These are phyloP conservation scores for Alnus rubra DNA, from an alignment of 306 rosid species.

Conservation along the genomic window DNA sequence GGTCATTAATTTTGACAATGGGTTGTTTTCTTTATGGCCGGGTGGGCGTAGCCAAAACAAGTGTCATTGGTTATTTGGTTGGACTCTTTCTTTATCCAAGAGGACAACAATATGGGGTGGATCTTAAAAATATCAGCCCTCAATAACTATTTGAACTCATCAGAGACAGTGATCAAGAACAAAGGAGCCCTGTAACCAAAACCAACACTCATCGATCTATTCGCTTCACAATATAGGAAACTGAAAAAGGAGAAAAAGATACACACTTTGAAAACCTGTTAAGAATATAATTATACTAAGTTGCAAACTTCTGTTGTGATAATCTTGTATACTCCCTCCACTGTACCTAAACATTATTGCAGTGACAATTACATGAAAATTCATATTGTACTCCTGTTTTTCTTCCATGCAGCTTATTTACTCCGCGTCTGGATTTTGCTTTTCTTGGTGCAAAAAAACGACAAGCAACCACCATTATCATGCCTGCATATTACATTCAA, in stretches of 20 bases:
- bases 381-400: background rate
- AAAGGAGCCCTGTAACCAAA: background rate
- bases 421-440: background rate
- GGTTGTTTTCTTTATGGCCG: background rate
- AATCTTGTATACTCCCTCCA: slow-evolving; percentile 7
- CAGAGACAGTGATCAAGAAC: background rate
- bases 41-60: slow-evolving; percentile 60
- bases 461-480: slow-evolving; percentile 50
- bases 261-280: slow-evolving; percentile 8
- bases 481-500: slow-evolving; percentile 41
- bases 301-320: slow-evolving; percentile 9
- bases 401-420: slow-evolving; percentile 19
- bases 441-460: slow-evolving; percentile 34
- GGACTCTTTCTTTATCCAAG: slow-evolving; percentile 75
- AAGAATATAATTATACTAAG: slow-evolving; percentile 6
- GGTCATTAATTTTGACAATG: background rate
- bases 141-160: background rate
- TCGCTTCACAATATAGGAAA: background rate
- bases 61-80: slow-evolving; percentile 65
- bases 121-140: slow-evolving; percentile 36
- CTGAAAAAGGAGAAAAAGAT: background rate
- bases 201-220: background rate
- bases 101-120: slow-evolving; percentile 62
- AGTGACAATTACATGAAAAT: slow-evolving; percentile 21
- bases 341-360: slow-evolving; percentile 11